phyloP scores from a whole-genome alignment of 1,284 basidiomycete genomes.

The Cerrena zonata region DNA sequence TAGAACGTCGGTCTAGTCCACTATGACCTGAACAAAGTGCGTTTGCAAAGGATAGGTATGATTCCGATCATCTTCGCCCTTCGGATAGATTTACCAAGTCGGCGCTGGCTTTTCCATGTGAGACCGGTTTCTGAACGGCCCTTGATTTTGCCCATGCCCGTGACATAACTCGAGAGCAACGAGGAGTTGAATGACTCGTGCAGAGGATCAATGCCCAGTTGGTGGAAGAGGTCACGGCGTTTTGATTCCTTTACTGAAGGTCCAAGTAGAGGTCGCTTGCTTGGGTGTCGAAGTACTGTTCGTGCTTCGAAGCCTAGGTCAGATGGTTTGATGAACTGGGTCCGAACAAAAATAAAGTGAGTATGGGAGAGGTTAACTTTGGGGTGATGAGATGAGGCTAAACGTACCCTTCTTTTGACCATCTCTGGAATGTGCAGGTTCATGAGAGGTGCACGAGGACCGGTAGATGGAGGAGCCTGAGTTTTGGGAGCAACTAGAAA shows the following conservation, averaged over 20 bases:
- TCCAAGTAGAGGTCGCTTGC: conserved; percentile 38
- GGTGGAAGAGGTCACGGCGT: conserved; percentile 61
- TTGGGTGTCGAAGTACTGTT: conserved; percentile 11
- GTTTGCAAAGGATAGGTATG: conserved; percentile 61
- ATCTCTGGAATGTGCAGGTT: neutral
- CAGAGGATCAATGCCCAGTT: conserved; percentile 65
- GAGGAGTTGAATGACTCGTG: conserved; percentile 61
- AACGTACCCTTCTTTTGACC: neutral
- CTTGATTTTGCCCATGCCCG: conserved; percentile 83
- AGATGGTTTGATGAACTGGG: conserved; percentile 28
- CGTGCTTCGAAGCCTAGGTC: conserved; percentile 19
- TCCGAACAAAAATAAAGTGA: neutral
- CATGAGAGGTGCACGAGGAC: neutral
- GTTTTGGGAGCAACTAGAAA: too few species aligned
- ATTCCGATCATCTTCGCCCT: conserved; percentile 91
- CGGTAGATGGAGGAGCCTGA: neutral
- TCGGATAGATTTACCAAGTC: conserved; percentile 82
- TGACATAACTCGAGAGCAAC: conserved; percentile 66
- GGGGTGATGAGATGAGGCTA: neutral
- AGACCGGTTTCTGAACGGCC: conserved; percentile 67
- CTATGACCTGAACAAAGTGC: conserved; percentile 13
- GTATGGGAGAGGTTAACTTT: neutral
- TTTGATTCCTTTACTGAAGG: conserved; percentile 48
- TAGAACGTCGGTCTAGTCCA: too few species aligned
- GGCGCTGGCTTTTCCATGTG: conserved; percentile 78